Evolutionary conservation across 2,329 filamentous ascomycete genomes (phyloP), one percentile per base, ranked within the genome.

Genomic region (Xylaria sp.): DNA sequence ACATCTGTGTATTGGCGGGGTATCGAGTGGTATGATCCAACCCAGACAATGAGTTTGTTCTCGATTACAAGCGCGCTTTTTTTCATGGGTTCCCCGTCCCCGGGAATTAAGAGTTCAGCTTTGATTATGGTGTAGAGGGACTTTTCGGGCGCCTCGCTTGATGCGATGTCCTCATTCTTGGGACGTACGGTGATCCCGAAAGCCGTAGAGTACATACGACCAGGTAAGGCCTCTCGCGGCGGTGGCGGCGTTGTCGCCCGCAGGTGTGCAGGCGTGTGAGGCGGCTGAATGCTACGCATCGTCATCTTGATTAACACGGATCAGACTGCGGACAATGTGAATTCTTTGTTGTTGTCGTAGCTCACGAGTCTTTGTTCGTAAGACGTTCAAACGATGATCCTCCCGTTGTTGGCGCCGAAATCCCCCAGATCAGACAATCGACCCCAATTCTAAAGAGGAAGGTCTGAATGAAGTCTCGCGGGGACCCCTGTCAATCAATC

Each of bases 101-200:
- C 75, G 11, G 75, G 75, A 55, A 77, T 76, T 0, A 76, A 65
- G 0, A 75, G 60, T 2, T 63, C 59, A 8, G 75, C 64, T 42
- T 66, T 70, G 61, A 77, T 68, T 63, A 76, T 70, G 39, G 69
- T 74, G 63, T 69, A 72, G 1, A 58, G 39, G n/a, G 59, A 66
- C 54, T 74, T 74, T 48, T 69, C 72, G 18, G 55, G 19, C 0
- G 35, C 30, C 44, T 54, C 16, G 4, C 39, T 11, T 7, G 10
- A 89, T 66, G 95, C 81, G 1, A 78, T 78, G 16, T 87, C 39
- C 8, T 54, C 9, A 4, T 18, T 59, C 19, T 58, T 63, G 8
- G 66, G 59, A 35, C 61, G 65, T 7, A 74, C 61, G 1, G 66
- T 53, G 23, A 71, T 65, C 49, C 72, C 72, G 49, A 73, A 67